These are phyloP conservation scores for Tremellales sp. DNA, from an alignment of 1,284 basidiomycete genomes.

Conservation along the genomic window DNA sequence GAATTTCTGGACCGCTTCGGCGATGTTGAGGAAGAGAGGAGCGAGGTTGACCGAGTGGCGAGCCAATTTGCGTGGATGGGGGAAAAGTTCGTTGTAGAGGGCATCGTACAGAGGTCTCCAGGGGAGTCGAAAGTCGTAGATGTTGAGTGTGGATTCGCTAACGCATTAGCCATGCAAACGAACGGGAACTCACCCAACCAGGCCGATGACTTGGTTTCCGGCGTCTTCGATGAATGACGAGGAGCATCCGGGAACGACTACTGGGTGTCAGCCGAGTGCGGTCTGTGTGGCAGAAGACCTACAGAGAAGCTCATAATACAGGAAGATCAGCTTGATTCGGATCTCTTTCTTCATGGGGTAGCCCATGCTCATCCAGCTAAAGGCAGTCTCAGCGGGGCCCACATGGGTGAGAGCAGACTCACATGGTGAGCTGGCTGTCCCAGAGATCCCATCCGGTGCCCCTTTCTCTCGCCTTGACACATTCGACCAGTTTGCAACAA, in stretches of 20 bases:
- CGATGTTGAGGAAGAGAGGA: slow-evolving; percentile 70
- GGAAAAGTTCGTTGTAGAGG: slow-evolving; percentile 74
- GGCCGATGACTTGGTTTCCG: slow-evolving; percentile 50
- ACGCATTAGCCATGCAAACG: slow-evolving; percentile 55
- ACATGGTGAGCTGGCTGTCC: slow-evolving; percentile 73
- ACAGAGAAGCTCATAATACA: slow-evolving; percentile 66
- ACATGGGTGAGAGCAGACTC: slow-evolving; percentile 41
- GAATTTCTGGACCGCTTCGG: slow-evolving; percentile 76
- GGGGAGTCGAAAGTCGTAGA: slow-evolving; percentile 78
- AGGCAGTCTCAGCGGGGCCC: slow-evolving; percentile 16
- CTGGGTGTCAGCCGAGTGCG: not conserved
- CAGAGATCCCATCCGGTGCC: slow-evolving; percentile 71
- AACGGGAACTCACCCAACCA: slow-evolving; percentile 62
- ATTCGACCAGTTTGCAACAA: slow-evolving; percentile 61
- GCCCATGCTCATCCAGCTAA: slow-evolving; percentile 73
- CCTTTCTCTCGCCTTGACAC: slow-evolving; percentile 74
- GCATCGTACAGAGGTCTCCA: slow-evolving; percentile 84
- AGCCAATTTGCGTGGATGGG: slow-evolving; percentile 75
- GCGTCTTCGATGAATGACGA: slow-evolving; percentile 52
- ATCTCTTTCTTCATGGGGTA: slow-evolving; percentile 79
- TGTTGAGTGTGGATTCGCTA: slow-evolving; percentile 68
- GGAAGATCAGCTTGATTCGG: slow-evolving; percentile 67
- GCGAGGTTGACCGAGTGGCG: slow-evolving; percentile 59
- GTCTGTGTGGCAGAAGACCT: slow-evolving; percentile 9
- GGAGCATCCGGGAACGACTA: slow-evolving; percentile 56